Base-by-base conservation (phyloP, 306 rosid genomes). In the Nissolia schottii region DNA sequence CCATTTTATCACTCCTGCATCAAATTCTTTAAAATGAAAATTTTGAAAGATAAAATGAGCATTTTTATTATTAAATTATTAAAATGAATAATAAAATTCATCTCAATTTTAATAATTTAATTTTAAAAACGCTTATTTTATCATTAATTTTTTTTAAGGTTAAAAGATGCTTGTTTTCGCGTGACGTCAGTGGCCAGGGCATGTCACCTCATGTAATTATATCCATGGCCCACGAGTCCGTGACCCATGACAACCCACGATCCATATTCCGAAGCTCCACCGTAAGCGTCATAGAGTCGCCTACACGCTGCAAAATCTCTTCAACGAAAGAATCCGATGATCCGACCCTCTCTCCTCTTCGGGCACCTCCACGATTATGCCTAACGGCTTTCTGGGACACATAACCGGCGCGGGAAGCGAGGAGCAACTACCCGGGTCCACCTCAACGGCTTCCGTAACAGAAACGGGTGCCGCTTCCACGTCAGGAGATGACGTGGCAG, bases 351-450 rank as follows among this genome's bases (percentile, higher is more conserved):
- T 23, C 14, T 28, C 73, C 12, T 43, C 31, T 16, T 3, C 54
- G 0, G 71, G 28, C 19, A 34, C 25, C 31, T 64, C 85, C 11
- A 70, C 65, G 0, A 43, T 37, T 35, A 84, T 7, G 4, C 16
- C 65, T n/a, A 74, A 49, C 3, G 73, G 67, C 85, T 65, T 81
- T 20, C 84, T 77, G 22, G 64, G 87, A 32, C 83, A 50, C 58
- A 63, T 54, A 32, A 18, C 11, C 41, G 37, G 74, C 19, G 70
- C 27, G 6, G 75, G 62, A 57, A 57, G 37, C 5, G 58, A 49
- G 14, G 85, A 70, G 15, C 56, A 74, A 19, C 79, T 65, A 45
- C 51, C 51, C n/a, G 0, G 29, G n/a, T 51, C 58, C 29, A 10
- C 63, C 54, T 64, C 69, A 10, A 58, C 73, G 62, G 54, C 0